A percentile compares a stretch with the other conserved stretches of the same genome.
These are phyloP conservation scores for Umbelopsis sp. DNA, from an alignment of 192 early-diverging fungal genomes.

Conservation along the genomic window DNA sequence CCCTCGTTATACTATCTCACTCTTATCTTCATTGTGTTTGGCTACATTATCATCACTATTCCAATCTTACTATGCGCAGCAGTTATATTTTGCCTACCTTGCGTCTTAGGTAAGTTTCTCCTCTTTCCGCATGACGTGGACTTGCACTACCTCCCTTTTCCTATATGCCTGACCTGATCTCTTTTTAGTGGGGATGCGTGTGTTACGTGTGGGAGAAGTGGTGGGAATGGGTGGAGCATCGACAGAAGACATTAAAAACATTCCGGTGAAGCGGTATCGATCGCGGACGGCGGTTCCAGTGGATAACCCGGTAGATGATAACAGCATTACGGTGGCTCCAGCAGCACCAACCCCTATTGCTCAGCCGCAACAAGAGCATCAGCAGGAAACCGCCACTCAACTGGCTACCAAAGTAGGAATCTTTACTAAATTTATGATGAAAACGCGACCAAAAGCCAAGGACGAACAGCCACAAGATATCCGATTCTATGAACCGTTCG, in stretches of 20 bases:
- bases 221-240: conserved; percentile 65
- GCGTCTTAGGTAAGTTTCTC: conserved; percentile 48
- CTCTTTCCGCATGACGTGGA: not conserved
- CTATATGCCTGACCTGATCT: not conserved
- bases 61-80: conserved; percentile 62
- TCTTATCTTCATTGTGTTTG: conserved; percentile 64
- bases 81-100: conserved; percentile 65
- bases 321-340: not conserved
- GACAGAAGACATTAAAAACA: conserved; percentile 64
- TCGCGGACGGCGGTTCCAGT: not conserved
- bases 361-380: not conserved
- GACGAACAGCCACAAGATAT: not conserved
- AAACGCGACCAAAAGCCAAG: not conserved
- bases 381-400: conserved; percentile 4
- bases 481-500: conserved; percentile 22
- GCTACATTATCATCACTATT: conserved; percentile 67
- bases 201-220: conserved; percentile 53
- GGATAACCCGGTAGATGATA: not conserved
- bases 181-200: conserved; percentile 52
- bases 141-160: not conserved
- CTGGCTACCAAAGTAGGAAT: conserved; percentile 12
- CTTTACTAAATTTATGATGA: conserved; percentile 13
- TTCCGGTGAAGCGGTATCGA: conserved; percentile 68
- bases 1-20: conserved; percentile 66
- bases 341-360: not conserved